Evolutionary conservation across 2,329 filamentous ascomycete genomes (phyloP).

Genomic region (Akanthomyces muscarius): DNA sequence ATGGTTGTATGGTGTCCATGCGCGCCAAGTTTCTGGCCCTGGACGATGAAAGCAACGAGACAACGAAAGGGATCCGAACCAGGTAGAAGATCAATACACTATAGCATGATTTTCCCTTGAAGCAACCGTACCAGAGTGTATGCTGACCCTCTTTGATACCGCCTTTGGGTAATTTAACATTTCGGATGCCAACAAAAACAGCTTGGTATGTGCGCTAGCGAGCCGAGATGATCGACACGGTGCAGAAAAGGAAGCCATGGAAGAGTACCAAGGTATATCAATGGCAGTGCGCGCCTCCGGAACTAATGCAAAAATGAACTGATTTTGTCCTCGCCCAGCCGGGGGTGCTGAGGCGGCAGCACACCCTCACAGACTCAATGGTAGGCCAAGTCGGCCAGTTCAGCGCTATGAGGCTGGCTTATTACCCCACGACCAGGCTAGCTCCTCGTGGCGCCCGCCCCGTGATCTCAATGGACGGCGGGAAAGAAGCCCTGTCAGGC

Average conservation of each 20-base stretch:
- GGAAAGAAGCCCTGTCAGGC: not conserved
- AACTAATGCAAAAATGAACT: slow-evolving; percentile 5
- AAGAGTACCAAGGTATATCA: not conserved
- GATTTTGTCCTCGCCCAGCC: not conserved
- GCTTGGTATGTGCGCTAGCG: not conserved
- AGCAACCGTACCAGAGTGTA: no score
- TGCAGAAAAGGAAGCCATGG: not conserved
- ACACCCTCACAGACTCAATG: not conserved
- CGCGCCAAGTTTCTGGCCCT: no score
- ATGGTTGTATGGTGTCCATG: no score
- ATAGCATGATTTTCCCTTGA: no score
- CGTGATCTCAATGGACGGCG: no score
- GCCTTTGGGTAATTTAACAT: no score
- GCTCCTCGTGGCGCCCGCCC: not conserved
- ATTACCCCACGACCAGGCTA: not conserved
- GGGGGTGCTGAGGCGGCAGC: not conserved
- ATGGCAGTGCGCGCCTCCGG: not conserved
- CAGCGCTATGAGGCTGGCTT: not conserved
- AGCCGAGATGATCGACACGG: not conserved
- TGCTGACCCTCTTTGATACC: no score
- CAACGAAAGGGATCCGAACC: not conserved
- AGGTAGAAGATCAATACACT: no score
- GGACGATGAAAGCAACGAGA: not conserved
- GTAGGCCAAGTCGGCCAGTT: not conserved
- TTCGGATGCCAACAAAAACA: no score